Evolutionary conservation across 352 stramenopile species (phyloP).

Genomic region (Peronospora tabacina): DNA sequence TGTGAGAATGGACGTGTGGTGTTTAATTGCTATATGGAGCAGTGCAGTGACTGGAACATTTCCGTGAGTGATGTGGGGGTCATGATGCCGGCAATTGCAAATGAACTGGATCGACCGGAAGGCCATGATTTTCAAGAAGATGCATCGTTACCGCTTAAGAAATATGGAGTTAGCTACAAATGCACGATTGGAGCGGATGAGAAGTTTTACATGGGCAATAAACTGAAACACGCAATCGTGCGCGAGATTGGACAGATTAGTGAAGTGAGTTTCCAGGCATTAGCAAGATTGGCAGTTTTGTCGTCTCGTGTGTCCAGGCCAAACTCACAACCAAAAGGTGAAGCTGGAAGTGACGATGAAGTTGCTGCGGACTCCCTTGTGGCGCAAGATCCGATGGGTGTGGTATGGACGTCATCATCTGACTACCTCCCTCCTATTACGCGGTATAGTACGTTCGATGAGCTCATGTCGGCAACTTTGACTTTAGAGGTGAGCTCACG

Average conservation of each 20-base stretch:
- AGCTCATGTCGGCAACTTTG: constrained; percentile 84
- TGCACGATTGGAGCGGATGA: constrained; percentile 84
- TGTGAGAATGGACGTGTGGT: constrained; percentile 84
- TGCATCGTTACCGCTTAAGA: constrained; percentile 78
- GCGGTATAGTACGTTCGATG: constrained; percentile 85
- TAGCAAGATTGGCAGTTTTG: constrained; percentile 71
- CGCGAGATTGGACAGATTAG: constrained; percentile 68
- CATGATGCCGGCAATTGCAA: constrained; percentile 85
- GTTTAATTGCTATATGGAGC: constrained; percentile 90
- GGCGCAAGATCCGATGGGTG: constrained; percentile 68
- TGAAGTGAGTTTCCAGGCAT: constrained; percentile 83
- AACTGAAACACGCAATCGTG: constrained; percentile 73
- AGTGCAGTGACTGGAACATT: constrained; percentile 87
- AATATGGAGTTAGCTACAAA: constrained; percentile 87
- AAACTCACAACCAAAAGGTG: constrained; percentile 46
- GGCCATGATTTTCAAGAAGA: constrained; percentile 88
- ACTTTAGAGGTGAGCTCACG: constrained; percentile 63
- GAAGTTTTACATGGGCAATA: constrained; percentile 83
- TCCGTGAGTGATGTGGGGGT: constrained; percentile 81
- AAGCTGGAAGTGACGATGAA: constrained; percentile 39
- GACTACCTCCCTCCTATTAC: constrained; percentile 79
- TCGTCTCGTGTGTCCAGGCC: constrained; percentile 71
- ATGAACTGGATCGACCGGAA: constrained; percentile 83
- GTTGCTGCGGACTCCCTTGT: constrained; percentile 40
- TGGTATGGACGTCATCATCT: constrained; percentile 55